Evolutionary conservation across 148 eudicot genomes (phyloP), one percentile per base, ranked within the genome.

Genomic region (Suaeda aralocaspica): DNA sequence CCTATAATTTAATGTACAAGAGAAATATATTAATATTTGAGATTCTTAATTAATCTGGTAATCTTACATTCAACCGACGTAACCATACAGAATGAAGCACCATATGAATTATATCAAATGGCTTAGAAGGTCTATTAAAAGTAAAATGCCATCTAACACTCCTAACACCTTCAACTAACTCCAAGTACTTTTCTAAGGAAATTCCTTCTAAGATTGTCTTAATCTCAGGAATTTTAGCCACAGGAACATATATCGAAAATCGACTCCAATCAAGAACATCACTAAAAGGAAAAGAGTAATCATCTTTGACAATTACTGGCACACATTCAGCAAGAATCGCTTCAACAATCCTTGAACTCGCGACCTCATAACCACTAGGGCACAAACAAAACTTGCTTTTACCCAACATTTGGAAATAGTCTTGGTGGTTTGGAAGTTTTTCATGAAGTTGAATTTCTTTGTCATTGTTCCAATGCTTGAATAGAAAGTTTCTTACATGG

Each of bases 291-390:
- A 72, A 33, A 0, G 81, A 82, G 31, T 87, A 87, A 25, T 77
- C 67, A 30, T 82, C 83, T 68, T 84, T 82, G 14, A 87, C 79
- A 19, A 87, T 67, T 0, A 87, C 88, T 0, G 91, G 91, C 0
- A 87, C 82, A 46, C 91, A 87, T 10, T 86, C 86, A 15, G 72
- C 76, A 72, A 77, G 77, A 1, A 87, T 78, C 0, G 77, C 85
- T 59, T 87, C 91, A 5, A 87, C 85, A 68, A 85, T 70, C 66
- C 91, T 79, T 9, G 91, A 86, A 39, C 88, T 87, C 1, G 88
- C 91, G 1, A 87, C 88, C 56, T 87, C 91, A 28, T 77, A 85
- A 16, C 91, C 91, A 29, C 88, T 84, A 1, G 91, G 87, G 36
- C 88, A 87, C 6, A 87, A 70, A 79, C 91, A 87, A 68, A 53